Evolutionary conservation across 306 rosid species (phyloP).

Genomic region (Alnus glutinosa): DNA sequence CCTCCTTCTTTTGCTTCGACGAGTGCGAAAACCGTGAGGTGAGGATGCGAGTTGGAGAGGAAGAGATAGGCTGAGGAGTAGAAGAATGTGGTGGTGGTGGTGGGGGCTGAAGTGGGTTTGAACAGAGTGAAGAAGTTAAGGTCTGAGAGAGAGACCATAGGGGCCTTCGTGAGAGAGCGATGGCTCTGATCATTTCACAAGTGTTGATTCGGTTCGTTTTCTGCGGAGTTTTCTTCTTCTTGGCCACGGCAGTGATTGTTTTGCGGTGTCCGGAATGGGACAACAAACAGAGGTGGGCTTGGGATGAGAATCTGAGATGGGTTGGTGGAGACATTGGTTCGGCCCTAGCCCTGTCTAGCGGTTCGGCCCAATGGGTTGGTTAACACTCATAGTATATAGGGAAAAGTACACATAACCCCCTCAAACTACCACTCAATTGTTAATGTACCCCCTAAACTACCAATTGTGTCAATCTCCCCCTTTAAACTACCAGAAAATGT

Average conservation of each 20-base stretch:
- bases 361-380: not conserved
- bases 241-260: not conserved
- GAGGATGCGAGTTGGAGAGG: constrained; percentile 27
- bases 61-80: constrained; percentile 8
- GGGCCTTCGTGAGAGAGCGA: constrained; percentile 23
- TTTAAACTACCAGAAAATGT: too few species aligned
- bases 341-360: not conserved
- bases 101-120: constrained; percentile 11
- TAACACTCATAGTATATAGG: too few species aligned
- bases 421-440: too few species aligned
- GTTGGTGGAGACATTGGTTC: not conserved
- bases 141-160: constrained; percentile 36
- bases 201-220: too few species aligned
- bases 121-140: constrained; percentile 18
- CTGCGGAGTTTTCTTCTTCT: not conserved
- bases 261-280: not conserved
- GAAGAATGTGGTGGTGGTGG: constrained; percentile 21
- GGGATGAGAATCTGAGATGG: not conserved
- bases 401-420: too few species aligned
- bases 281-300: not conserved
- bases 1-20: constrained; percentile 44
- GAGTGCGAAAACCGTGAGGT: constrained; percentile 31
- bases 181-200: constrained; percentile 48
- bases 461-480: too few species aligned
- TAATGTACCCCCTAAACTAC: too few species aligned